Percentiles rank a stretch among this genome's conserved stretches.
These are phyloP conservation scores for Pseudozyma hubeiensis DNA, from an alignment of 1,284 basidiomycete genomes.

Conservation along the genomic window DNA sequence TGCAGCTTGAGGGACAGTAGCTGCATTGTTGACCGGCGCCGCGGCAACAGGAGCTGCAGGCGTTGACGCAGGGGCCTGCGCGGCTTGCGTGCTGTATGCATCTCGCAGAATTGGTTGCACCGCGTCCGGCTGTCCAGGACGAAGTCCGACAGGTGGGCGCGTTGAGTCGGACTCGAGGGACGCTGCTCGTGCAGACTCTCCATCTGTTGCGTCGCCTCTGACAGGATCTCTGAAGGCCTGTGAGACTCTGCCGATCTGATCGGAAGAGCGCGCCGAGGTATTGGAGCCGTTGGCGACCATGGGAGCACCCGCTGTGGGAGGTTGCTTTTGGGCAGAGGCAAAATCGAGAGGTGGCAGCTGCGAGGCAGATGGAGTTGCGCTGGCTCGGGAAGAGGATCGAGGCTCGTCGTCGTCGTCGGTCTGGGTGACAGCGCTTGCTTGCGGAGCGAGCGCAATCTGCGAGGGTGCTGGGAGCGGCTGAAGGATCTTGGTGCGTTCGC, in stretches of 20 bases:
- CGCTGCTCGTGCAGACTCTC: slow-evolving; percentile 7
- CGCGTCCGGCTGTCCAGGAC: slow-evolving; percentile 15
- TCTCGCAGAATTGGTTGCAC: slow-evolving; percentile 3
- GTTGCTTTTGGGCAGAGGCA: slow-evolving; percentile 18
- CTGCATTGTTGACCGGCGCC: slow-evolving; percentile 17
- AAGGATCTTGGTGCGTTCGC: slow-evolving; percentile 65
- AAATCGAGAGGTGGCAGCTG: slow-evolving; percentile 55
- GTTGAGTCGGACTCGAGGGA: slow-evolving; percentile 24
- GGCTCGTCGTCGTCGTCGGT: slow-evolving; percentile 8
- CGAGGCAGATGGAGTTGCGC: slow-evolving; percentile 19
- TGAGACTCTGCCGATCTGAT: slow-evolving; percentile 13
- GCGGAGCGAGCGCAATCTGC: slow-evolving; percentile 15
- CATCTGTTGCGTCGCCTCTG: slow-evolving; percentile 15
- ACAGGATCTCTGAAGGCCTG: slow-evolving; percentile 31
- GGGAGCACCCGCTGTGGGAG: slow-evolving; percentile 2
- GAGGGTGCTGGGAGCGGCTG: slow-evolving; percentile 60
- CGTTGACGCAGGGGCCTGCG: slow-evolving; percentile 11
- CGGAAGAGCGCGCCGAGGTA: slow-evolving; percentile 10
- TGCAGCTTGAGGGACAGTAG: slow-evolving; percentile 12
- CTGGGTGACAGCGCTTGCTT: neutral
- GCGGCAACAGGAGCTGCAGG: slow-evolving; percentile 17
- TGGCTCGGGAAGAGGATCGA: slow-evolving; percentile 21
- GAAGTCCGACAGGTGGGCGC: slow-evolving; percentile 17
- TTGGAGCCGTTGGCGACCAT: slow-evolving; percentile 4
- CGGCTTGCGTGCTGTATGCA: slow-evolving; percentile 3